Evolutionary conservation across 2,329 filamentous ascomycete species (phyloP).

Genomic region (Phoma herbarum): DNA sequence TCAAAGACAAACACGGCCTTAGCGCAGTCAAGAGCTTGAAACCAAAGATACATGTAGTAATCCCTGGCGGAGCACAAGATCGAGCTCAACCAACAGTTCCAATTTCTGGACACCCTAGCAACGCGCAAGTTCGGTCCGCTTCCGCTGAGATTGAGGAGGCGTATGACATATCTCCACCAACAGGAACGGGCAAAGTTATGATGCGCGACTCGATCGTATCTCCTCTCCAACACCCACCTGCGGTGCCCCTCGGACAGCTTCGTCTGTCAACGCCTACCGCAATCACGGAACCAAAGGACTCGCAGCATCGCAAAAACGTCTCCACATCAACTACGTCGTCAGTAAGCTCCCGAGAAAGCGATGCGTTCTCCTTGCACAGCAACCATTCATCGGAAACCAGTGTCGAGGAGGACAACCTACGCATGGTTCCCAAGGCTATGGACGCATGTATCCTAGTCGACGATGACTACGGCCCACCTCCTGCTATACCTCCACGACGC

Average conservation of each 20-base stretch:
- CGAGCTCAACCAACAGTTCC: constrained; percentile 43
- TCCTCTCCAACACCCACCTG: constrained; percentile 37
- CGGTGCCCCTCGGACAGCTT: constrained; percentile 26
- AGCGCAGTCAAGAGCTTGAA: constrained; percentile 31
- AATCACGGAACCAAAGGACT: constrained; percentile 1
- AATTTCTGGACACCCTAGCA: constrained; percentile 35
- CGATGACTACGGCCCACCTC: constrained; percentile 18
- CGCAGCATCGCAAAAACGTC: constrained; percentile 24
- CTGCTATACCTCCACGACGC: constrained; percentile 32
- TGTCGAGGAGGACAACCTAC: constrained; percentile 43
- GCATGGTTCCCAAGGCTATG: constrained; percentile 16
- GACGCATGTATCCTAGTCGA: constrained; percentile 1
- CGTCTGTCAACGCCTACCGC: constrained; percentile 17
- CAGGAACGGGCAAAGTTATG: constrained; percentile 30
- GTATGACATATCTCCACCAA: constrained; percentile 47
- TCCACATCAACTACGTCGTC: constrained; percentile 44
- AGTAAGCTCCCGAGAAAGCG: constrained; percentile 48
- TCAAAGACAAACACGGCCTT: constrained; percentile 27
- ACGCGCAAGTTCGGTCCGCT: constrained; percentile 32
- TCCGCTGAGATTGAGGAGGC: constrained; percentile 30
- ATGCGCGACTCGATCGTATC: constrained; percentile 45
- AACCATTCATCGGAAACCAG: constrained; percentile 52
- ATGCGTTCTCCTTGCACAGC: constrained; percentile 53
- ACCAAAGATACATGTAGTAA: constrained; percentile 50
- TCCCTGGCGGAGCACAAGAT: constrained; percentile 44